Evolutionary conservation across 176 grass and related monocot species (phyloP), one percentile per base, ranked within the genome.

Genomic region (Oryza punctata): DNA sequence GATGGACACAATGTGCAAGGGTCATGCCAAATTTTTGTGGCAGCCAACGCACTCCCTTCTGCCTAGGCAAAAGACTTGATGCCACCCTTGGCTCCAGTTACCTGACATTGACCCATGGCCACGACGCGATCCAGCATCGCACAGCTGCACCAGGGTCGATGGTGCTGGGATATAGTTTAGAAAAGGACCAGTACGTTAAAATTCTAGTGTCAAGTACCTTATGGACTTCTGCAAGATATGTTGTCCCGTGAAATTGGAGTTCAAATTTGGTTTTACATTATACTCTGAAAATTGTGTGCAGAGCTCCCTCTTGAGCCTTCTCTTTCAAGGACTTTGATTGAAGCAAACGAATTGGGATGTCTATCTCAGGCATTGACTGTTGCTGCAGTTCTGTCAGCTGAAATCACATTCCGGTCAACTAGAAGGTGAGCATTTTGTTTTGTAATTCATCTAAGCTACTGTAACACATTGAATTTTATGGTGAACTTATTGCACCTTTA

Each of bases 261-360:
- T 69, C 3, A 77, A 80, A 85, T 85, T 85, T 76, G 29, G 19
- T 49, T 75, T 66, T 82, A 81, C 72, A 2, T 67, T 19, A 72
- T 33, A 33, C 63, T 29, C 10, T 89, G 67, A 67, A 44, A 65
- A 46, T 63, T 59, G 76, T 89, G 27, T 84, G 45, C 80, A 98
- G 96, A 98, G 65, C 88, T 98, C 78, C 96, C 92, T 69, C 82
- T 98, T 65, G 92, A 98, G 77, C 92, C 96, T 86, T 98, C 96
- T 44, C 92, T 98, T 82, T 88, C 92, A 59, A 95, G 96, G 87
- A 98, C 92, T 30, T 94, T 95, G 85, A 89, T 98, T 67, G 92
- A 94, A 88, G 92, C 96, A 21, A 95, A 95, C 85, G 82, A 93
- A 72, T 77, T 95, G 77, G 92, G 92, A 85, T 98, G 89, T 80